Evolutionary conservation across 2,329 filamentous ascomycete genomes (phyloP), one percentile per base, ranked within the genome.

Genomic region (Fusarium keratoplasticum): DNA sequence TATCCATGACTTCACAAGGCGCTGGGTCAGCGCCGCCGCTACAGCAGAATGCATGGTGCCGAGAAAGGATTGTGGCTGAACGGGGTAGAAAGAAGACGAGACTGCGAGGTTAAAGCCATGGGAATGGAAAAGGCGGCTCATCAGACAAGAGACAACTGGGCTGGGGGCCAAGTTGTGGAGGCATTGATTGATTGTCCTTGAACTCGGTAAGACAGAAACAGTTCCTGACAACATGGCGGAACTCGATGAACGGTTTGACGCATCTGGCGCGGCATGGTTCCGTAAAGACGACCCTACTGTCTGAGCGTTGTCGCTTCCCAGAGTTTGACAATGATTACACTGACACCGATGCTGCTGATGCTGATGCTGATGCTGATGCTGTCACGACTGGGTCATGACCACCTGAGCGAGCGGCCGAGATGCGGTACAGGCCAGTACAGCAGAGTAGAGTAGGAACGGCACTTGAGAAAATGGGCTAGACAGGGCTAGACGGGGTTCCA

Each of bases 1-100:
- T 69, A 68, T 71, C 64, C 63, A 69, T 77, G 70, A 52, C 64
- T 69, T 74, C 22, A 47, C 33, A 61, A 31, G 47, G 35, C 57
- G 57, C 47, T 57, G 64, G 40, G 50, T 40, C 50, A 38, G 33
- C 47, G 52, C 35, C 14, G 42, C 35, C 29, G 54, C 64, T 66
- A 22, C n/a, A 44, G 40, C 14, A 22, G n/a, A 10, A 22, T 70
- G 75, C 63, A 76, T 47, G 47, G 22, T 22, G 65, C 69, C 55
- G 35, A 73, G 59, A 75, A 65, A 25, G 60, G 64, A 29, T 61
- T 64, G 59, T 60, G 44, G 55, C 63, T 70, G 44, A 54, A 42
- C 22, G 50, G 42, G 38, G 60, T 25, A 36, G 27, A 54, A 33
- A 20, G 47, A 52, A 16, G 29, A 29, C 47, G 13, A 55, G 27